Percentiles rank a stretch among this genome's conserved stretches.
phyloP scores from a whole-genome alignment of 1,284 basidiomycete genomes.

The Ceratorhiza oryzae-sativae region DNA sequence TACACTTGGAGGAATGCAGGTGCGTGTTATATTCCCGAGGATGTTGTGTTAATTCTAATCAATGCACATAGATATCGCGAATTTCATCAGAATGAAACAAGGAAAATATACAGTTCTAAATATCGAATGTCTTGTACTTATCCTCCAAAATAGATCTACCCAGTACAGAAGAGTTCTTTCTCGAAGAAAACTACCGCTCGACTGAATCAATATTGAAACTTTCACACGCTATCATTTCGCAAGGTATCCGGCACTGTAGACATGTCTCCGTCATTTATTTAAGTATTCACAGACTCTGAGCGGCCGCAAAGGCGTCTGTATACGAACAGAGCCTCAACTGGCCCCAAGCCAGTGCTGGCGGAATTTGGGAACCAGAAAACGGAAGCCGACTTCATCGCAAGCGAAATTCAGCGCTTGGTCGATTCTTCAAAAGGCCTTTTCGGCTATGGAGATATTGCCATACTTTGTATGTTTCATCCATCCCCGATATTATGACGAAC shows the following conservation, averaged over 20 bases:
- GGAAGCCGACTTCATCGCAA: slow-evolving; percentile 79
- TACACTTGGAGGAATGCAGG: too few relatives aligned
- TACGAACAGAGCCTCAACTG: slow-evolving; percentile 74
- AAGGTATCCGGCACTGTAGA: too few relatives aligned
- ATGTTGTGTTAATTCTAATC: too few relatives aligned
- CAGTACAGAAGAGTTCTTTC: slow-evolving; percentile 68
- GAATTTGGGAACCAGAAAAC: slow-evolving; percentile 55
- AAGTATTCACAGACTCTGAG: slow-evolving; percentile 74
- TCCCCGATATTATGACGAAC: not conserved
- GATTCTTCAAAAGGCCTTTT: slow-evolving; percentile 78
- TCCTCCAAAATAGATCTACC: too few relatives aligned
- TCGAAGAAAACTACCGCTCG: slow-evolving; percentile 91
- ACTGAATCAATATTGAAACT: slow-evolving; percentile 79
- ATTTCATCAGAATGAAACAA: too few relatives aligned
- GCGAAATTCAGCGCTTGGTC: slow-evolving; percentile 80
- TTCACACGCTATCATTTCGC: slow-evolving; percentile 79
- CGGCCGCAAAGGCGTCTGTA: slow-evolving; percentile 80
- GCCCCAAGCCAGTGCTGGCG: slow-evolving; percentile 64
- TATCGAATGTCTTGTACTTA: too few relatives aligned
- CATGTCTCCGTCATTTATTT: too few relatives aligned
- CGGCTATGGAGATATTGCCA: slow-evolving; percentile 77
- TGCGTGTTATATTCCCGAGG: too few relatives aligned
- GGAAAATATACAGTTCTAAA: too few relatives aligned
- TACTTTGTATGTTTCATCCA: slow-evolving; percentile 67
- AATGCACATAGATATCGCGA: too few relatives aligned